A percentile compares a stretch with the other conserved stretches of the same genome.
phyloP scores from a whole-genome alignment of 257 asterid genomes.

The Mentha longifolia region DNA sequence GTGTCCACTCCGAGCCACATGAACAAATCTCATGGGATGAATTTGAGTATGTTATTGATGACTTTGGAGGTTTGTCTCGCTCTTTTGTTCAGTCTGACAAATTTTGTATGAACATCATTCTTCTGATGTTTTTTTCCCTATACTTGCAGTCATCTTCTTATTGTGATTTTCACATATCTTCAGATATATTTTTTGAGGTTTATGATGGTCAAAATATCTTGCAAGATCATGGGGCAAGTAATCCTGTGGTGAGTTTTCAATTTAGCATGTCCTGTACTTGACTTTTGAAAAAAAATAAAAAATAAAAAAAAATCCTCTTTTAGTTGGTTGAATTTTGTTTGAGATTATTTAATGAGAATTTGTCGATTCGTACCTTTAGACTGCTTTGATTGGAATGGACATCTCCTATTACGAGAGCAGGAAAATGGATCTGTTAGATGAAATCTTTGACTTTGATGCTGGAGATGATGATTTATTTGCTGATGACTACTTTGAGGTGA shows the following conservation, averaged over 20 bases:
- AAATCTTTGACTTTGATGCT: conserved; percentile 46
- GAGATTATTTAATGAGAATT: conserved; percentile 25
- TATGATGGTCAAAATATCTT: conserved; percentile 62
- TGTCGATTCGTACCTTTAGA: conserved; percentile 48
- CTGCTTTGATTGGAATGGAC: conserved; percentile 77
- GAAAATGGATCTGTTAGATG: conserved; percentile 49
- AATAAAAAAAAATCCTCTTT: not conserved
- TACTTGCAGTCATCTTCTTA: no score
- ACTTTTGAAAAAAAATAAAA: not conserved
- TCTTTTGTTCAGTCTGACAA: conserved; percentile 1
- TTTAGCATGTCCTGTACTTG: conserved; percentile 10
- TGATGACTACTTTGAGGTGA: conserved; percentile 64
- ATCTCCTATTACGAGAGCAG: conserved; percentile 59
- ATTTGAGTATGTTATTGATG: conserved; percentile 66
- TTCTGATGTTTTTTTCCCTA: conserved; percentile 8
- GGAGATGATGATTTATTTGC: conserved; percentile 48
- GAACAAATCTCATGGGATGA: conserved; percentile 79
- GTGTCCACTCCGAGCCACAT: conserved; percentile 73
- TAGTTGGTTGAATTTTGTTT: conserved; percentile 10
- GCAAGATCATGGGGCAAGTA: conserved; percentile 69
- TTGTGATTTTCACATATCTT: conserved; percentile 22
- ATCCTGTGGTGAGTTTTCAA: conserved; percentile 73
- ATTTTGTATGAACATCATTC: not conserved
- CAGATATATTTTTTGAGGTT: conserved; percentile 80
- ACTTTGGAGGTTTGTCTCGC: conserved; percentile 67